phyloP scores from a whole-genome alignment of 768 basidiomycete genomes.

The Gloeopeniophorella convolvens region DNA sequence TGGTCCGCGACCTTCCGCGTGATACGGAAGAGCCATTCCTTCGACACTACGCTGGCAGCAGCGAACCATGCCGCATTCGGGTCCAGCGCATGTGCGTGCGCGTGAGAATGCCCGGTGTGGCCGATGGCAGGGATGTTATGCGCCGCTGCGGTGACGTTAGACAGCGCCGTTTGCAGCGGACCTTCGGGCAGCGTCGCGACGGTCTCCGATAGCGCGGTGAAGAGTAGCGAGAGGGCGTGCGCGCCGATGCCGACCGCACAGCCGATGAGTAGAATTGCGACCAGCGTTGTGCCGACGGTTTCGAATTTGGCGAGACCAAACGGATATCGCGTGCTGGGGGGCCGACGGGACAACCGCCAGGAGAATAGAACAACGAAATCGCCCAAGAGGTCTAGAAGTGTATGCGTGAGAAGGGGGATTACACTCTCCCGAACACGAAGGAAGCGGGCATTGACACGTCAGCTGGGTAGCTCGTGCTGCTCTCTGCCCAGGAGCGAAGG shows the following conservation, averaged over 20 bases:
- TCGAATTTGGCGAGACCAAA: constrained; percentile 94
- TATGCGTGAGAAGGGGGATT: neutral
- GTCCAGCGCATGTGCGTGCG: constrained; percentile 57
- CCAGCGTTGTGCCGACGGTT: constrained; percentile 86
- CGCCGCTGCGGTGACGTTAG: constrained; percentile 47
- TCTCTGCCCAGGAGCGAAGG: no score
- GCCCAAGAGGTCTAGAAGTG: constrained; percentile 64
- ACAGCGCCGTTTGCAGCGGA: constrained; percentile 54
- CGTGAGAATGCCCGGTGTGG: constrained; percentile 40
- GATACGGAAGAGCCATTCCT: constrained; percentile 90
- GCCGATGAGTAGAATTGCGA: constrained; percentile 80
- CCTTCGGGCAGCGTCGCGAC: constrained; percentile 61
- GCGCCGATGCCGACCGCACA: constrained; percentile 82
- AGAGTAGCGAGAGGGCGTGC: constrained; percentile 82
- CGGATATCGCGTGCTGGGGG: constrained; percentile 76
- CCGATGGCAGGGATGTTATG: constrained; percentile 42
- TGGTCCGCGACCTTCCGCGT: constrained; percentile 88
- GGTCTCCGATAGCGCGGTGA: constrained; percentile 63
- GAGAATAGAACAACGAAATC: constrained; percentile 89
- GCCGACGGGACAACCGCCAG: constrained; percentile 77
- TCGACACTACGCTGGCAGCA: constrained; percentile 64
- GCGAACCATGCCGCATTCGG: constrained; percentile 99
- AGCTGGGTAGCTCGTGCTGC: no score
- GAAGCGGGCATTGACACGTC: no score
- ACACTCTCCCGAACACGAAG: neutral